Evolutionary conservation across 164 flowering plant genomes (phyloP).

Genomic region (Stephania yunnanensis): DNA sequence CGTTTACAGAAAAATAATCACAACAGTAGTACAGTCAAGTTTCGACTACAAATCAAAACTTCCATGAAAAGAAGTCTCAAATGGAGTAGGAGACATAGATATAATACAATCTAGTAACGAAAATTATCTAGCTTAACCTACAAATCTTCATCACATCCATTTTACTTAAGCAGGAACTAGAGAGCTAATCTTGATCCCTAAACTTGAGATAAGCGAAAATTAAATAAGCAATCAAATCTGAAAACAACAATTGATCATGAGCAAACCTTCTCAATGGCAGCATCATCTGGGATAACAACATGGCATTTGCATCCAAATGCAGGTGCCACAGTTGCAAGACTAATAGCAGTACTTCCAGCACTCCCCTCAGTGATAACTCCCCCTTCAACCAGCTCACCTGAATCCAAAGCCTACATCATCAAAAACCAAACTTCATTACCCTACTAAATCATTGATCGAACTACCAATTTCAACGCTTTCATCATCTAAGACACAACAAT

Average conservation of each 20-base stretch:
- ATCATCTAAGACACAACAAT: too few relatives aligned
- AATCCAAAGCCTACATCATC: constrained; percentile 61
- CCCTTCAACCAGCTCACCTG: constrained; percentile 62
- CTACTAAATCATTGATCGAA: too few relatives aligned
- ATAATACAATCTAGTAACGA: not conserved
- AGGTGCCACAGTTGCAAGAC: constrained; percentile 97
- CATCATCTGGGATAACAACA: constrained; percentile 99
- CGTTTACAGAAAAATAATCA: not conserved
- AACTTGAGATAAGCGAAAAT: not conserved
- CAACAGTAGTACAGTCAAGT: not conserved
- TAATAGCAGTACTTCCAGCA: constrained; percentile 98
- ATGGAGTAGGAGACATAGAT: not conserved
- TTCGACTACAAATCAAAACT: too few relatives aligned
- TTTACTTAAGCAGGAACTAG: not conserved
- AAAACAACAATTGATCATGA: not conserved
- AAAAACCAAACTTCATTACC: not conserved
- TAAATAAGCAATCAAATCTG: not conserved
- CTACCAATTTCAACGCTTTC: too few relatives aligned
- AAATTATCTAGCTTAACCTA: not conserved
- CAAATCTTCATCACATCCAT: not conserved
- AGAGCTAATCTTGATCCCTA: not conserved
- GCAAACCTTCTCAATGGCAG: constrained; percentile 85
- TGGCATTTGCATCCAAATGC: constrained; percentile 97
- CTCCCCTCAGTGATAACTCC: constrained; percentile 95
- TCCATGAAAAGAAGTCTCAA: not conserved